Evolutionary conservation across 345 rosid genomes (phyloP).

Genomic region (Trapa incisa): DNA sequence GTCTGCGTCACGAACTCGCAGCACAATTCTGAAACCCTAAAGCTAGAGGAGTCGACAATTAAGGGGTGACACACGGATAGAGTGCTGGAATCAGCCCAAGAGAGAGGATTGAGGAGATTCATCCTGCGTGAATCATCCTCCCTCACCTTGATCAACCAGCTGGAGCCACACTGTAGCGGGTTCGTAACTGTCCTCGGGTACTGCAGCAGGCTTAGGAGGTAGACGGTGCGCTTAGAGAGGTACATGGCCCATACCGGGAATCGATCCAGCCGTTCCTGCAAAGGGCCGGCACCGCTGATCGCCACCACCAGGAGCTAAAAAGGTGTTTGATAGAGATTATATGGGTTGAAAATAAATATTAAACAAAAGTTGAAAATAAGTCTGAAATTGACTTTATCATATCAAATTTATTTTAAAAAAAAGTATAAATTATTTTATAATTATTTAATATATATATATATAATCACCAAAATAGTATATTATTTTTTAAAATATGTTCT

Average conservation of each 20-base stretch:
- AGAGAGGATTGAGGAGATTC: conserved; percentile 53
- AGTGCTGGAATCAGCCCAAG: conserved; percentile 21
- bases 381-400: too few relatives aligned
- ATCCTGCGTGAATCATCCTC: conserved; percentile 25
- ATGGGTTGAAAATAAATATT: too few relatives aligned
- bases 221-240: conserved; percentile 53
- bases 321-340: too few relatives aligned
- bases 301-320: conserved; percentile 36
- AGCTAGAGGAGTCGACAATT: conserved; percentile 27
- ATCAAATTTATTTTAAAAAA: too few relatives aligned
- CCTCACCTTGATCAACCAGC: conserved; percentile 65
- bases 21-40: conserved; percentile 42
- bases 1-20: conserved; percentile 56
- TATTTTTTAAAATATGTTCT: too few relatives aligned
- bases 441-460: too few relatives aligned
- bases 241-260: conserved; percentile 18
- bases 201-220: conserved; percentile 33
- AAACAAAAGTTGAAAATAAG: too few relatives aligned
- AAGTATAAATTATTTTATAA: too few relatives aligned
- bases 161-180: conserved; percentile 11
- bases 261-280: conserved; percentile 22
- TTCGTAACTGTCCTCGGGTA: conserved; percentile 7
- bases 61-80: conserved; percentile 37
- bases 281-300: conserved; percentile 35
- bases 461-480: too few relatives aligned